Base-by-base conservation (phyloP, 768 basidiomycete species). In the Lactifluus hygrophoroides region DNA sequence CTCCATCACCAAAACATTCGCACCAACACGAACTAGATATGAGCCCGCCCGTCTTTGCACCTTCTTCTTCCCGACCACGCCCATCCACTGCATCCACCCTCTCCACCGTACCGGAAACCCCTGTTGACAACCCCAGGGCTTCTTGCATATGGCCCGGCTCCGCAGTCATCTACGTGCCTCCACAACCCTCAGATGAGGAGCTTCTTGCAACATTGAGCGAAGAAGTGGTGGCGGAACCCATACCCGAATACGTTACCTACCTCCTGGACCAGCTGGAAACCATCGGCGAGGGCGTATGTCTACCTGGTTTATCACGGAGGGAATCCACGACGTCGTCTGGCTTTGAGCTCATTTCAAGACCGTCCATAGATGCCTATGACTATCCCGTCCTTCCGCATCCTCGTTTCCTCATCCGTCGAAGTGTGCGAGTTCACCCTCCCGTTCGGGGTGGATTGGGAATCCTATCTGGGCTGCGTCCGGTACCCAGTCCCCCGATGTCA, bases 141-240 rank as follows among this genome's bases (percentile, higher is more conserved):
- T 21, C 19, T 25, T 21, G 21, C 9, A 19, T 49, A 42, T 51
- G 54, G 49, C 43, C 54, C 9, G 54, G 54, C n/a, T 60, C 51
- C n/a, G 59, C 59, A 5, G 43, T 56, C 49, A 60, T 60, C 32
- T 51, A 60, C 23, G 19, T 40, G 1, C 54, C 54, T 2, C 23
- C 43, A n/a, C 59, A 60, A 25, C 59, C 54, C 0, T 51, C 59
- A 2, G 59, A 60, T 42, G 59, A 60, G 44, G 59, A 60, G 44
- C 59, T 60, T 9, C 59, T 60, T 40, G 59, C 59, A 1, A 44
- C 37, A 17, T 21, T 60, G n/a, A 10, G 49, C 35, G 37, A 28
- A 23, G 54, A 46, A 8, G 13, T 60, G 37, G 21, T 51, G 17
- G 30, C 43, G 14, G 35, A 46, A 21, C 59, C 59, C 27, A 60